phyloP scores from a whole-genome alignment of 2,329 filamentous ascomycete genomes.

The Blumeria hordei region DNA sequence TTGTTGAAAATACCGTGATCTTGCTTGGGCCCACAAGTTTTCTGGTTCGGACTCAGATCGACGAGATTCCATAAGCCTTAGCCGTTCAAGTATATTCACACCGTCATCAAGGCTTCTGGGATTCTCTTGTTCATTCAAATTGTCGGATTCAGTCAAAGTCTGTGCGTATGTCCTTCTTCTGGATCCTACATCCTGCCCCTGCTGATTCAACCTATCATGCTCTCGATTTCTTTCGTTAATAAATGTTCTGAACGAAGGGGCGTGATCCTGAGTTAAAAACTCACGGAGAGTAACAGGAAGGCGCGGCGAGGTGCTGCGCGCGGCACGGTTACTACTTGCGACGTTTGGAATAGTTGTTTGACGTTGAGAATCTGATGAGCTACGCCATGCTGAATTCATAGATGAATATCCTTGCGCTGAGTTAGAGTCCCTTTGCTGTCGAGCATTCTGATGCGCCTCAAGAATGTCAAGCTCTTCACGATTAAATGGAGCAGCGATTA shows the following conservation, averaged over 20 bases:
- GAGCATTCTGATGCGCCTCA: slow-evolving; percentile 19
- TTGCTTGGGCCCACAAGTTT: slow-evolving; percentile 4
- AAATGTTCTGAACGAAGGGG: slow-evolving; percentile 13
- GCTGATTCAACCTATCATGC: slow-evolving; percentile 10
- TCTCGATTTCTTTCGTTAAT: slow-evolving; percentile 16
- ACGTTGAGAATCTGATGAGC: neutral
- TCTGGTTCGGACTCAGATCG: slow-evolving; percentile 2
- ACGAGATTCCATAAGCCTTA: slow-evolving; percentile 7
- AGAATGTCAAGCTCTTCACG: slow-evolving; percentile 29
- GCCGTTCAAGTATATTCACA: slow-evolving; percentile 9
- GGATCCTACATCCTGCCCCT: slow-evolving; percentile 6
- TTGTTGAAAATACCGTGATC: neutral
- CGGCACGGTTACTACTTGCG: neutral
- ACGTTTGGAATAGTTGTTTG: neutral
- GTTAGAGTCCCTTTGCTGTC: neutral
- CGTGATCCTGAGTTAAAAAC: slow-evolving; percentile 12
- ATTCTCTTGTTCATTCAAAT: slow-evolving; percentile 5
- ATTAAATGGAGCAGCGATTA: no score
- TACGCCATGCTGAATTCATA: neutral
- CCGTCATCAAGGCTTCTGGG: slow-evolving; percentile 7
- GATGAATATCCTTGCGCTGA: neutral
- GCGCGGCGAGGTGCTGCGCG: slow-evolving; percentile 4
- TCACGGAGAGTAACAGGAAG: slow-evolving; percentile 13
- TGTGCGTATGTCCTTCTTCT: slow-evolving; percentile 9
- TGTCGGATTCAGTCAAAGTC: slow-evolving; percentile 10